Base-by-base conservation (phyloP, 139 green algal genomes). In the Picochlorum sp. region DNA sequence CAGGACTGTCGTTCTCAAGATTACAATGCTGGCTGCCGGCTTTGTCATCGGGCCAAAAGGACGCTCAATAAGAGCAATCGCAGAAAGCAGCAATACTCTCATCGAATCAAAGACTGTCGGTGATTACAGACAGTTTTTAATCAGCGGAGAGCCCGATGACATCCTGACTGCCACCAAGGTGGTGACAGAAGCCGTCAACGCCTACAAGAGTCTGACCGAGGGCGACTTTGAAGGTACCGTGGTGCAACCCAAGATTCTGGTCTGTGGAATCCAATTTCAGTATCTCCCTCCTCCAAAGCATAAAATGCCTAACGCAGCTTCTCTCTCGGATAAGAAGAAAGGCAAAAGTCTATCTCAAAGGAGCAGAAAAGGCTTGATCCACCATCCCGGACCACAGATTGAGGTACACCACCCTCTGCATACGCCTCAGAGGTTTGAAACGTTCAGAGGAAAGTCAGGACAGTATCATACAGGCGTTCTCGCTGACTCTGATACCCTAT, bases 151-250 rank as follows among this genome's bases (percentile, higher is more conserved):
- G 13, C 33, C 7, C 33, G 35, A 28, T 28, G 20, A 22, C 22
- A 57, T 85, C 5, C 55, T 68, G 16, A 32, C 61, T 25, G 83
- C 80, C 4, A 57, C 88, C 30, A 58, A 69, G 33, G 65, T 92
- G 45, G 80, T 94, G 25, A 65, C 61, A 24, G 61, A 78, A 20
- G 82, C 79, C 3, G 74, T 94, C 3, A 76, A 88, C 36, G 72
- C 82, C 7, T 94, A 94, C 86, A 89, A 89, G 68, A 81, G 86
- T 53, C 75, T 94, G 33, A 91, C 81, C 43, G 84, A 94, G 59
- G 77, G 82, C 2, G 51, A 44, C 7, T 51, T 6, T 63, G 60
- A 75, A 75, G 85, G 85, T 33, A 69, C 85, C 61, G 73, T 69
- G 31, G 85, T 94, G 37, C 65, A 70, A 1, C 73, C 82, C 5